Percentiles rank a stretch among this genome's conserved stretches.
phyloP scores from a whole-genome alignment of 2,329 filamentous ascomycete species.

The Plectosphaerella cucumerina region DNA sequence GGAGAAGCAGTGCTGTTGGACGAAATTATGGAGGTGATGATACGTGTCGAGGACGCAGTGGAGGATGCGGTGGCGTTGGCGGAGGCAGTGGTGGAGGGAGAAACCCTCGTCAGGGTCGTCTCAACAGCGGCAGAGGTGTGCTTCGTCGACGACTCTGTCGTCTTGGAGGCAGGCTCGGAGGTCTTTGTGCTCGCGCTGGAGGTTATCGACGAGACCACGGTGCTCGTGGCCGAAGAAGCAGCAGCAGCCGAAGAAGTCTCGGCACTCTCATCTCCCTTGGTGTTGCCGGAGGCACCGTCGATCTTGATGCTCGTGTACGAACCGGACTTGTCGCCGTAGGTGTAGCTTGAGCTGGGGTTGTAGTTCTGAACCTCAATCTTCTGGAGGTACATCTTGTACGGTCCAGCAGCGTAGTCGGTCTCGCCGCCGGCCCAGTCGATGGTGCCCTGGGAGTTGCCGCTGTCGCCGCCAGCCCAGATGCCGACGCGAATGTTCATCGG shows the following conservation, averaged over 20 bases:
- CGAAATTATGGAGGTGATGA: neutral
- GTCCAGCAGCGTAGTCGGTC: conserved; percentile 45
- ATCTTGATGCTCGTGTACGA: conserved; percentile 40
- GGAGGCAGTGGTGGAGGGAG: conserved; percentile 1
- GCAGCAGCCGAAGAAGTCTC: conserved; percentile 4
- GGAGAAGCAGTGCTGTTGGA: neutral
- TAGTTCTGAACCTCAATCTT: conserved; percentile 50
- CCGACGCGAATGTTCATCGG: conserved; percentile 69
- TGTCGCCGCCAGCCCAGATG: conserved; percentile 59
- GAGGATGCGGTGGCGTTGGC: conserved; percentile 3
- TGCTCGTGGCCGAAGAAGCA: conserved; percentile 8
- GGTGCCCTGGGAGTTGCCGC: conserved; percentile 61
- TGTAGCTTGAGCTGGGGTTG: conserved; percentile 42
- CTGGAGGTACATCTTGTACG: conserved; percentile 55
- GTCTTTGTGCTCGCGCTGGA: no score
- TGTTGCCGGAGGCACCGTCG: conserved; percentile 2
- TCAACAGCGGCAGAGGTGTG: conserved; percentile 3
- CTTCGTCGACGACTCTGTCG: no score
- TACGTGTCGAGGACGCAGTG: neutral
- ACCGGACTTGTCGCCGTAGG: conserved; percentile 43
- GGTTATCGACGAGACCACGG: neutral
- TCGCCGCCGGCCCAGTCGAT: conserved; percentile 65
- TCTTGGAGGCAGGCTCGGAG: no score
- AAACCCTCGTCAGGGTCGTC: conserved; percentile 3
- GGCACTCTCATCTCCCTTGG: no score